These are phyloP conservation scores for Astrocystis sublimbata DNA, from an alignment of 495 filamentous ascomycete genomes.

Conservation along the genomic window DNA sequence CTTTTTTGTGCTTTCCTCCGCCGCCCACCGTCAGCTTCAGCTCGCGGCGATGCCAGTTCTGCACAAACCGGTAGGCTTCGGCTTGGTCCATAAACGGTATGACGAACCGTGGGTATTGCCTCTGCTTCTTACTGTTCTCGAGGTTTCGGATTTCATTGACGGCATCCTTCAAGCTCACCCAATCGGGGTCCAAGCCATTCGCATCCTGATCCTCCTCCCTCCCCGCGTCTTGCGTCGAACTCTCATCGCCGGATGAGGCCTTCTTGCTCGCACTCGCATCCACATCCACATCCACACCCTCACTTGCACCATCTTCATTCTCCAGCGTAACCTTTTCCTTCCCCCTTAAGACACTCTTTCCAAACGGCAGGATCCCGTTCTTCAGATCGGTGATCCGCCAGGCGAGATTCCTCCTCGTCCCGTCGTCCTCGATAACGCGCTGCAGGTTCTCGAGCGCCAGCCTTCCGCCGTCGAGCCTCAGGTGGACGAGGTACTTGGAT, in stretches of 20 bases:
- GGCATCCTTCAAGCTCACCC: not conserved
- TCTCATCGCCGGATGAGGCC: not conserved
- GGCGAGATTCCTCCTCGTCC: conserved; percentile 41
- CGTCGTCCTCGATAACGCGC: conserved; percentile 46
- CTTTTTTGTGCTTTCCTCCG: conserved; percentile 12
- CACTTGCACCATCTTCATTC: too few relatives aligned
- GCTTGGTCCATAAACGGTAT: conserved; percentile 47
- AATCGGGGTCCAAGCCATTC: not conserved
- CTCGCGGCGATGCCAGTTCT: conserved; percentile 55
- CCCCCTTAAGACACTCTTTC: conserved; percentile 25
- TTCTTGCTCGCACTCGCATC: too few relatives aligned
- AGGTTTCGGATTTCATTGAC: not conserved
- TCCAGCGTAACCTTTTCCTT: conserved; percentile 10
- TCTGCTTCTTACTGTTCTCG: conserved; percentile 8
- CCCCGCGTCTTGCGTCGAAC: not conserved
- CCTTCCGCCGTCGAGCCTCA: conserved; percentile 45
- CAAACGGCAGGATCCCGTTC: conserved; percentile 27
- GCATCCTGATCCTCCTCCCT: not conserved
- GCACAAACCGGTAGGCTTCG: conserved; percentile 58
- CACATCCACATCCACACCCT: too few relatives aligned
- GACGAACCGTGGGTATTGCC: conserved; percentile 44
- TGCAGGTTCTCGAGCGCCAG: conserved; percentile 31
- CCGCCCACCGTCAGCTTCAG: conserved; percentile 31
- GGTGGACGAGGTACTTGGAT: conserved; percentile 43
- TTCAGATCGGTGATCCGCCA: conserved; percentile 40